Conservation (phyloP, 352 stramenopile genomes). For the Pythium myriotylum region DNA sequence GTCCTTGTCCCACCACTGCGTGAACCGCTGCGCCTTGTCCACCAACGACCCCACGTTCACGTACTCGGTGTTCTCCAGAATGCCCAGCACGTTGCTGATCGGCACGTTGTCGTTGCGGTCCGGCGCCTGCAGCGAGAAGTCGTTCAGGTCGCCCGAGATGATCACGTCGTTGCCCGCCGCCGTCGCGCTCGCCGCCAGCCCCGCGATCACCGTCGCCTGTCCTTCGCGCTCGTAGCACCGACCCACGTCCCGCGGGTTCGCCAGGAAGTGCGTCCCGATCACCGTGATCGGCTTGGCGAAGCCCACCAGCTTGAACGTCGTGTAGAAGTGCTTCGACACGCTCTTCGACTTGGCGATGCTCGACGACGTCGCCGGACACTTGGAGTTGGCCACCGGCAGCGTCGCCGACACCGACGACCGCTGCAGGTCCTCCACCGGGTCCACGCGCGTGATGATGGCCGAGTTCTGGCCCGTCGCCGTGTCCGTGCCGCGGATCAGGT, state of each 20-base stretch:
- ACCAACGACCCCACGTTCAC: constrained; percentile 14
- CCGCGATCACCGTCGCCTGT: constrained; percentile 30
- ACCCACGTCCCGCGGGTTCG: constrained; percentile 19
- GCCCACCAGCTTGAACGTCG: constrained; percentile 30
- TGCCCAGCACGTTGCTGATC: constrained; percentile 30
- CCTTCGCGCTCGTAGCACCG: constrained; percentile 35
- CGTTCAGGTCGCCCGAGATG: constrained; percentile 39
- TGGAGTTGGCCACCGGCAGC: constrained; percentile 29
- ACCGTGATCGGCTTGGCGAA: constrained; percentile 34
- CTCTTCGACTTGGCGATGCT: constrained; percentile 14
- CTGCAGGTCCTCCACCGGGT: constrained; percentile 26
- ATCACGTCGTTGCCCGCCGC: constrained; percentile 28
- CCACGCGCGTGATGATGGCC: constrained; percentile 34
- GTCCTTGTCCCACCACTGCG: constrained; percentile 33
- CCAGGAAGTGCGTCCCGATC: constrained; percentile 52
- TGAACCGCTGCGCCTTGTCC: constrained; percentile 17
- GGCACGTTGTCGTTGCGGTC: constrained; percentile 34
- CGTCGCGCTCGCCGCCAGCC: constrained; percentile 6
- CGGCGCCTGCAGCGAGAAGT: constrained; percentile 24
- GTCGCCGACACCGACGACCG: constrained; percentile 13
- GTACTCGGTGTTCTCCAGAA: constrained; percentile 25
- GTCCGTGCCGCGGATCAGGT: constrained; percentile 36
- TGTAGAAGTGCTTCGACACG: constrained; percentile 40
- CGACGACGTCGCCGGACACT: constrained; percentile 18
- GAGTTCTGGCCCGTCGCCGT: constrained; percentile 36